A percentile compares a stretch with the other conserved stretches of the same genome.
phyloP scores from a whole-genome alignment of 345 rosid genomes.

The Pseudoturritis turrita region DNA sequence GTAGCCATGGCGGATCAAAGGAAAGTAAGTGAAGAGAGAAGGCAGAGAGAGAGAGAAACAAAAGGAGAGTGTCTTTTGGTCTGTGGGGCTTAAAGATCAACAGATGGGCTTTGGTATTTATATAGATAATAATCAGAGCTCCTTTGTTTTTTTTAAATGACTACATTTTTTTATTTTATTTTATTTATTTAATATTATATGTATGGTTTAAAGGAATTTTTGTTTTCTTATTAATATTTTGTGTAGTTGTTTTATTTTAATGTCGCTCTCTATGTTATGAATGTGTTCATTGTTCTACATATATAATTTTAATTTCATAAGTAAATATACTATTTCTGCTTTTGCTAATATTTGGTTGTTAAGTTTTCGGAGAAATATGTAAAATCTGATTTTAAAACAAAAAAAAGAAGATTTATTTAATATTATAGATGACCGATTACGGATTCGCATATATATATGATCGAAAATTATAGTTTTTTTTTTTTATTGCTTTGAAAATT shows the following conservation, averaged over 20 bases:
- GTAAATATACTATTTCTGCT: background rate
- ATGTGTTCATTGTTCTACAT: background rate
- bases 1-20: conserved; percentile 39
- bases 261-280: background rate
- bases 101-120: conserved; percentile 27
- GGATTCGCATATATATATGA: background rate
- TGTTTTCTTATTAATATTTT: background rate
- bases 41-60: background rate
- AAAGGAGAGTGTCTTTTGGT: conserved; percentile 32
- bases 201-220: background rate
- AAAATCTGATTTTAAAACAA: background rate
- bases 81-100: conserved; percentile 31
- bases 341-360: background rate
- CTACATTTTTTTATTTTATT: background rate
- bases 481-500: background rate
- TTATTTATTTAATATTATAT: background rate
- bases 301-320: background rate
- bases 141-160: background rate
- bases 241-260: background rate
- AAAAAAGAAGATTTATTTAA: too few species aligned
- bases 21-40: conserved; percentile 6
- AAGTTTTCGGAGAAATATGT: background rate
- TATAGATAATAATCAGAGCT: conserved; percentile 23
- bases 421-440: too few species aligned
- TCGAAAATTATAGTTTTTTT: background rate